These are phyloP conservation scores for Ilex asprella DNA, from an alignment of 257 asterid species.

Conservation along the genomic window DNA sequence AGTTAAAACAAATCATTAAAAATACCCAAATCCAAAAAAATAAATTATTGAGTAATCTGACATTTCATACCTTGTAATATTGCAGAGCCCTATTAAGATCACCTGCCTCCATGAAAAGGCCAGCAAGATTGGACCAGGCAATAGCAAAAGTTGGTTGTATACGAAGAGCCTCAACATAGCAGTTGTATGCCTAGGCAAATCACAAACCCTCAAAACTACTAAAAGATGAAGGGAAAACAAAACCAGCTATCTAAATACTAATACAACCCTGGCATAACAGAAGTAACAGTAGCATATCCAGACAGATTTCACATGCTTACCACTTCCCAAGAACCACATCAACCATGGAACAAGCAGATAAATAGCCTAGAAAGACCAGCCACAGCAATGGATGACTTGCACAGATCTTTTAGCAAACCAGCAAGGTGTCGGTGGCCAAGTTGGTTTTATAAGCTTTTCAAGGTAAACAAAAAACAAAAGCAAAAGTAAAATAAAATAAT, in stretches of 20 bases:
- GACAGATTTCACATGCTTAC: not conserved
- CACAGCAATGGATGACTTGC: no score
- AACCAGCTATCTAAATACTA: slow-evolving; percentile 1
- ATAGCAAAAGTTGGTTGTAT: slow-evolving; percentile 94
- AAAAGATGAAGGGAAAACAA: slow-evolving; percentile 1
- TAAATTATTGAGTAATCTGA: not conserved
- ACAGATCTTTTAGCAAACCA: no score
- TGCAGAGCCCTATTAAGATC: slow-evolving; percentile 90
- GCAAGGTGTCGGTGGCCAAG: no score
- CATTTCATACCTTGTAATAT: slow-evolving; percentile 70
- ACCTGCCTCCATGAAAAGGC: slow-evolving; percentile 94
- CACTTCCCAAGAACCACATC: not conserved
- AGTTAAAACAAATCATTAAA: slow-evolving; percentile 1
- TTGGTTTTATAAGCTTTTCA: no score
- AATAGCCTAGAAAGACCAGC: no score
- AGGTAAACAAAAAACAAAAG: no score
- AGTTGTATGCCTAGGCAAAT: slow-evolving; percentile 69
- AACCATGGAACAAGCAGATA: not conserved
- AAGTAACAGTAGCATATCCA: not conserved
- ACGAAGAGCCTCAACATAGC: slow-evolving; percentile 85
- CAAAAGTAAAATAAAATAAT: no score
- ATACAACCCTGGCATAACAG: not conserved
- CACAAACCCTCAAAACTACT: slow-evolving; percentile 3
- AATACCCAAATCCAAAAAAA: not conserved
- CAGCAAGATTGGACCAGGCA: slow-evolving; percentile 99